Base-by-base conservation (phyloP, 2,329 filamentous ascomycete genomes). In the Pyrenophora seminiperda region DNA sequence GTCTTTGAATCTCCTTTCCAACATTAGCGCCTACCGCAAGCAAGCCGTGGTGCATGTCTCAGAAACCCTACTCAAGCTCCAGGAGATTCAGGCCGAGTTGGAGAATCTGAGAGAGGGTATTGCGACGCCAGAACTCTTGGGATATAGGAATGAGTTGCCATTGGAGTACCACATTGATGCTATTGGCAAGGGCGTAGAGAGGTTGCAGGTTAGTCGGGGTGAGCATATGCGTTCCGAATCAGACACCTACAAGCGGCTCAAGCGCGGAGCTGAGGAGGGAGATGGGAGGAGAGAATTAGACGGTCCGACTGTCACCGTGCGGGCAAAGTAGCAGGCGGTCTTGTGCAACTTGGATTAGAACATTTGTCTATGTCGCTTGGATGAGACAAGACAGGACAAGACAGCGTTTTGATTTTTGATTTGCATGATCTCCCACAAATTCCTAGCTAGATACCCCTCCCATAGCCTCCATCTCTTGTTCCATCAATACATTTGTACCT, bases 131-230 rank as follows among this genome's bases (percentile, higher is more conserved):
- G 85, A 85, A 56, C 70, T 87, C 7, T 62, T 85, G 9, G 80
- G 79, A 1, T 79, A 77, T 19, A 75, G 75, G 6, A 70, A 73
- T 3, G 75, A 78, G 20, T 77, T 90, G 7, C 88, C 89, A 2
- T 75, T 94, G 4, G 81, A 81, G 41, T 85, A 90, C 33, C 89
- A 94, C 66, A 85, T 94, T 32, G 85, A 90, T 59, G 86, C 84
- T 47, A 91, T 94, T 54, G 80, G 88, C 49, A 77, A 83, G 40
- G 87, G 88, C 0, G 83, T 92, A 1, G 87, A 91, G 70, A 79
- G 90, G 55, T 74, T 94, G 53, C 85, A 90, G 67, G 73, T 76
- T 17, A 84, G 86, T 38, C 78, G 88, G 51, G 79, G 81, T 33
- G 81, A 83, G 53, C 81, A 84, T 14, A 76, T 82, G 45, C 79